Base-by-base conservation (phyloP, 768 basidiomycete species). In the Amanita phalloides region DNA sequence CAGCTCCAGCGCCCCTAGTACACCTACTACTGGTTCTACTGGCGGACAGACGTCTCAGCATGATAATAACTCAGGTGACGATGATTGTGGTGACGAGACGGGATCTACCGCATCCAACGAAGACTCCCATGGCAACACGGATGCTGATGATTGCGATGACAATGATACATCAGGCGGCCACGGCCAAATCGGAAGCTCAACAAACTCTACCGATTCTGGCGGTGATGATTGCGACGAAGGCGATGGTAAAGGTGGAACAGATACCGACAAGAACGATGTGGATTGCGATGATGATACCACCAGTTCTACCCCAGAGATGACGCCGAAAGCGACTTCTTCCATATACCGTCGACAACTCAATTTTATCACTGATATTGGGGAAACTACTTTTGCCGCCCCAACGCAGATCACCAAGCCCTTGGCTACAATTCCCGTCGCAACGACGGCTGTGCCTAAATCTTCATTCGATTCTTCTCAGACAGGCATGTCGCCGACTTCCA, bases 281-380 rank as follows among this genome's bases (percentile, higher is more conserved):
- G 36, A 49, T 53, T 43, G 52, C 39, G 56, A 55, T 13, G 46
- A 49, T 30, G 39, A 53, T n/a, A 54, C 41, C 9, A 48, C 55
- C 2, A 45, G 51, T 26, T 45, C 58, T 20, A 44, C 54, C 9
- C 13, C 53, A 20, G 28, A 17, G 4, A 6, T 33, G n/a, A n/a
- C 45, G n/a, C 3, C 32, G n/a, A 32, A 2, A 6, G 26, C 23
- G 14, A n/a, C 7, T 9, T 9, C 30, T 21, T 47, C 46, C 10
- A 20, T 30, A 23, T 48, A 48, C n/a, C 48, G 37, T 13, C 37
- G 48, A 20, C 48, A 48, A 25, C 32, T 32, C 32, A 32, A 32
- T 32, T n/a, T n/a, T 33, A 20, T n/a, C 17, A 37, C 48, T 4
- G 21, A 14, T n/a, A 1, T n/a, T 9, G 25, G 14, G 10, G 20